Evolutionary conservation across 1,284 basidiomycete genomes (phyloP).

Genomic region (Pseudozyma flocculosa): DNA sequence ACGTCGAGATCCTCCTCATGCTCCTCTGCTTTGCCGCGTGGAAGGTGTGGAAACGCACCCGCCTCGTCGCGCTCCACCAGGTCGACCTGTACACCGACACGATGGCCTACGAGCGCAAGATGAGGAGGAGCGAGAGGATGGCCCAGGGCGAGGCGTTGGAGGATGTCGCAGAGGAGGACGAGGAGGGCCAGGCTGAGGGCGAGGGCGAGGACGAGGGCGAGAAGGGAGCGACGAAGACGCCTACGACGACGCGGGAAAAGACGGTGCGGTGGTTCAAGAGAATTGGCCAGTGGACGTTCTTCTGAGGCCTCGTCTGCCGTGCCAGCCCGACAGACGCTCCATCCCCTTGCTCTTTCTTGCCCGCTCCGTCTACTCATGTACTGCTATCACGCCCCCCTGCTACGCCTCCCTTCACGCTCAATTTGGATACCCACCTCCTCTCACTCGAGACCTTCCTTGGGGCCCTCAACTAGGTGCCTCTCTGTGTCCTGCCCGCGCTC

Average conservation of each 20-base stretch:
- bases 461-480: no score
- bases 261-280: not conserved
- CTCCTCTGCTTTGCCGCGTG: slow-evolving; percentile 20
- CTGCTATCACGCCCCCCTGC: no score
- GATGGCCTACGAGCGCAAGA: slow-evolving; percentile 20
- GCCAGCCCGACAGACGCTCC: no score
- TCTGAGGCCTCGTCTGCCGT: no score
- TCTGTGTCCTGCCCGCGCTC: no score
- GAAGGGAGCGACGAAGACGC: not conserved
- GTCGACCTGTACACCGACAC: slow-evolving; percentile 51
- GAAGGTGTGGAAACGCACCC: slow-evolving; percentile 38
- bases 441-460: no score
- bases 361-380: no score
- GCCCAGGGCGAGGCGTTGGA: slow-evolving; percentile 12
- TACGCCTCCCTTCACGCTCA: no score
- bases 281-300: no score
- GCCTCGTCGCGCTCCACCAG: slow-evolving; percentile 32
- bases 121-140: slow-evolving; percentile 13
- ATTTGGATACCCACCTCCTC: no score
- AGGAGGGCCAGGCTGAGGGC: slow-evolving; percentile 9
- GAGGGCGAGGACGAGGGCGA: slow-evolving; percentile 2
- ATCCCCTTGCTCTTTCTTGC: no score
- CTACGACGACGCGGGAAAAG: no score
- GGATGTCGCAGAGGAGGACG: slow-evolving; percentile 20
- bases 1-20: slow-evolving; percentile 56